These are phyloP conservation scores for Pyrus communis DNA, from an alignment of 306 rosid species.

Conservation along the genomic window DNA sequence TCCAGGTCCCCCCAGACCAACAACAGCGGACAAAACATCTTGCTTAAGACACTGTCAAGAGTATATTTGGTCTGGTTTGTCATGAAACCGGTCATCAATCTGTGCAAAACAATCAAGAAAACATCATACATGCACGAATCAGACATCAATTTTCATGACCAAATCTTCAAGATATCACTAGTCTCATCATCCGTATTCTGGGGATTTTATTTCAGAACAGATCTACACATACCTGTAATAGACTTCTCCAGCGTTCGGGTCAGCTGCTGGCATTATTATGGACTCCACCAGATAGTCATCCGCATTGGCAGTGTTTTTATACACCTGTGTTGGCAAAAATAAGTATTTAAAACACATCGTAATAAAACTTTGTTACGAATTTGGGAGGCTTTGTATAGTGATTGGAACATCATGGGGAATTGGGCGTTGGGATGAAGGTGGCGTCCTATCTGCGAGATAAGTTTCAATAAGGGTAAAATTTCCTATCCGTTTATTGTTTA, in stretches of 20 bases:
- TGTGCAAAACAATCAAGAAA: constrained; percentile 18
- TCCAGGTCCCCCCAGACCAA: constrained; percentile 95
- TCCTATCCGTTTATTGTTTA: not conserved
- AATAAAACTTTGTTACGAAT: not conserved
- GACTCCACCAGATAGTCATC: constrained; percentile 94
- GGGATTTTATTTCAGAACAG: not conserved
- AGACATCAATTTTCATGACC: not conserved
- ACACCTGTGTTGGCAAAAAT: constrained; percentile 44
- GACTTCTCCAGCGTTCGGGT: constrained; percentile 90
- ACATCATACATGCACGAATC: not conserved
- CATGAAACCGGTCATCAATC: constrained; percentile 91
- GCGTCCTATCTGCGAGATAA: not conserved
- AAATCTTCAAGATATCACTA: not conserved
- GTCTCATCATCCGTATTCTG: not conserved
- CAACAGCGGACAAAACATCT: constrained; percentile 75
- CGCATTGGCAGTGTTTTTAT: constrained; percentile 64
- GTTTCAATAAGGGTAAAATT: not conserved
- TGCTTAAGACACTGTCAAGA: constrained; percentile 49
- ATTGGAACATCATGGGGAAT: not conserved
- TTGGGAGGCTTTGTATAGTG: not conserved
- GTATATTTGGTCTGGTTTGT: constrained; percentile 73
- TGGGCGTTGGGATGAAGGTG: no score
- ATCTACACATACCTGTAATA: constrained; percentile 60
- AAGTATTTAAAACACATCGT: not conserved
- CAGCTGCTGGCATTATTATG: constrained; percentile 77